A percentile compares a stretch with the other conserved stretches of the same genome.
phyloP scores from a whole-genome alignment of 257 asterid genomes.

The Capsicum chinense region DNA sequence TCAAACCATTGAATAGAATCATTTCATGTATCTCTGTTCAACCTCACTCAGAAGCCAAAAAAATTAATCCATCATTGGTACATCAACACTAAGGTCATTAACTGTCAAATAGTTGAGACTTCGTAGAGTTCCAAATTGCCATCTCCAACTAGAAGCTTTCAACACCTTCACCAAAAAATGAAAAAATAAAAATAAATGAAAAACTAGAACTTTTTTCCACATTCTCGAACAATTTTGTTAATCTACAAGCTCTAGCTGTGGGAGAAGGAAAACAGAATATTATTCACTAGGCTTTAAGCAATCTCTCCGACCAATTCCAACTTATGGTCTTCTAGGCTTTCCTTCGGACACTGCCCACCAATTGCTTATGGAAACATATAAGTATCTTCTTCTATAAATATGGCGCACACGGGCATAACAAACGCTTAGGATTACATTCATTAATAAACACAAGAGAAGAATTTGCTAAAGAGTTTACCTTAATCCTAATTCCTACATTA shows the following conservation, averaged over 20 bases:
- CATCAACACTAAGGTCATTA: neutral
- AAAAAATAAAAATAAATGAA: neutral
- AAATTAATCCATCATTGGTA: neutral
- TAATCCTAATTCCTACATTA: neutral
- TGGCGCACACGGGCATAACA: neutral
- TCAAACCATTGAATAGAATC: constrained; percentile 12
- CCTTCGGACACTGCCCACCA: neutral
- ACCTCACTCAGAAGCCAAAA: neutral
- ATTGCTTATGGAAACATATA: neutral
- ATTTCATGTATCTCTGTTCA: neutral
- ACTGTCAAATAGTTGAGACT: neutral
- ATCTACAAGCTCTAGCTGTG: neutral
- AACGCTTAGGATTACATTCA: neutral
- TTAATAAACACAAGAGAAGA: neutral
- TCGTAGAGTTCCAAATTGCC: constrained; percentile 12
- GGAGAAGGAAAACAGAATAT: neutral
- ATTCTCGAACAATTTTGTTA: constrained; percentile 14
- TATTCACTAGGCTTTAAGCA: neutral
- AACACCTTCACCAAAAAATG: neutral
- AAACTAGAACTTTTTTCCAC: neutral
- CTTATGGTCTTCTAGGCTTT: constrained; percentile 14
- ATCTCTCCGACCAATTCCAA: neutral
- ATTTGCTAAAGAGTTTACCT: neutral
- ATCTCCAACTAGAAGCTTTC: constrained; percentile 27
- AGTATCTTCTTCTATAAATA: neutral